Base-by-base conservation (phyloP, 2,329 filamentous ascomycete species). In the Triangularia verruculosa region DNA sequence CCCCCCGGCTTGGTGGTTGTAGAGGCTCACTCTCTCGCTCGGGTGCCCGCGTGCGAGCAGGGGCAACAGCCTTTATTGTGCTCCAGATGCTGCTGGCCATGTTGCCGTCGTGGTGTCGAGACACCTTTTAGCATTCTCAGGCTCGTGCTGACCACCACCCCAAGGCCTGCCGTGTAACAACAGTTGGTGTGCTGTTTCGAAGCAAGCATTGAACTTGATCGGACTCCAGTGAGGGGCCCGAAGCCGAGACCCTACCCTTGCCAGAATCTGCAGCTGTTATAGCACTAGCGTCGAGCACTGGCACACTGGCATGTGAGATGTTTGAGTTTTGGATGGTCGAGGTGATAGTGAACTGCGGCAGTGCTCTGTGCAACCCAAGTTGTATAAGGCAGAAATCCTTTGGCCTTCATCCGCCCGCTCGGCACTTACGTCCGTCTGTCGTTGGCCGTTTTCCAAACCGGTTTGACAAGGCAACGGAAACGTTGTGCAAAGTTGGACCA, bases 21-120 rank as follows among this genome's bases (percentile, higher is more conserved):
- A 39, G 22, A 57, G 11, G 61, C 32, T 20, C 30, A 34, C 34
- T 56, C 56, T 47, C 39, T 7, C 39, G 54, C 25, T 27, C 28
- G 17, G 52, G 28, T 30, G 34, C 15, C 24, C 11, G 57, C 39
- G 34, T n/a, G 34, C 57, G 57, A 43, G 24, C 13, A 25, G 57
- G 39, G 17, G 57, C 34, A 7, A 30, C 57, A 4, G 32, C 57
- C 39, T 59, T 59, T 51, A 59, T 59, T 47, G 57, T 47, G 13
- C 39, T 52, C 57, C 57, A 59, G 6, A 59, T 39, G 39, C 57
- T 59, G 25, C n/a, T 58, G 28, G 51, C 22, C 51, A 54, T 54
- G 22, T 54, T 27, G 11, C 15, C 51, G 20, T 54, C 22, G 20
- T 54, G 39, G 4, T 20, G n/a, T 15, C 12, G n/a, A 4, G n/a